These are phyloP conservation scores for Trichoderma orchidacearum DNA, from an alignment of 495 filamentous ascomycete genomes.

Conservation along the genomic window DNA sequence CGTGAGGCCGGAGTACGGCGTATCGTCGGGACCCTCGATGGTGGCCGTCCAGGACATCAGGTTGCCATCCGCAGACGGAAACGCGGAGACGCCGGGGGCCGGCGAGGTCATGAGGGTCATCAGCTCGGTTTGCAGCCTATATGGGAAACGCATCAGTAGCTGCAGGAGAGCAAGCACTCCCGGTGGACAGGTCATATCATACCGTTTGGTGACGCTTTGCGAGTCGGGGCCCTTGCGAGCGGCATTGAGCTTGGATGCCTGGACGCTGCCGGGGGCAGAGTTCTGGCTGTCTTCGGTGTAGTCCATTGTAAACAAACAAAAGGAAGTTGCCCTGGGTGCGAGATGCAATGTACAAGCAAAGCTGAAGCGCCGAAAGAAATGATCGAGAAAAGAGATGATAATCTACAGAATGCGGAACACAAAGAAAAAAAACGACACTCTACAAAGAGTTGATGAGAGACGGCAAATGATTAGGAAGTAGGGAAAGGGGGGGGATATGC, in stretches of 20 bases:
- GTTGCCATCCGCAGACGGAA: constrained; percentile 82
- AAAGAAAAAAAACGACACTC: neutral
- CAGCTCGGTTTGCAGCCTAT: constrained; percentile 85
- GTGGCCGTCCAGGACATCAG: constrained; percentile 86
- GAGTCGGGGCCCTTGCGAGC: constrained; percentile 42
- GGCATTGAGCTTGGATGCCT: constrained; percentile 43
- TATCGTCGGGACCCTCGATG: constrained; percentile 81
- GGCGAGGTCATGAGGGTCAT: constrained; percentile 96
- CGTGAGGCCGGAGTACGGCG: constrained; percentile 74
- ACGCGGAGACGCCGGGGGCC: constrained; percentile 87
- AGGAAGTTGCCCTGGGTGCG: neutral
- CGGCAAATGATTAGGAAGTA: neutral
- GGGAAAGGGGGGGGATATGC: neutral
- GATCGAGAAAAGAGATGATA: neutral
- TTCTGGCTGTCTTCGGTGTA: constrained; percentile 62
- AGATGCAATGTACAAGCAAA: no score
- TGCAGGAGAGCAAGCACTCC: neutral
- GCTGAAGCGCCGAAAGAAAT: constrained; percentile 5
- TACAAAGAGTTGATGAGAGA: neutral
- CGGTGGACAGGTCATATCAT: constrained; percentile 5
- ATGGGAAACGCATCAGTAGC: constrained; percentile 5
- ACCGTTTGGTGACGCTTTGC: constrained; percentile 74
- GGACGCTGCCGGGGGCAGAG: constrained; percentile 44
- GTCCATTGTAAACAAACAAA: constrained; percentile 31
- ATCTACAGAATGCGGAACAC: no score